These are phyloP conservation scores for Pichia pseudocactophila DNA, from an alignment of 805 yeast genomes.

Conservation along the genomic window DNA sequence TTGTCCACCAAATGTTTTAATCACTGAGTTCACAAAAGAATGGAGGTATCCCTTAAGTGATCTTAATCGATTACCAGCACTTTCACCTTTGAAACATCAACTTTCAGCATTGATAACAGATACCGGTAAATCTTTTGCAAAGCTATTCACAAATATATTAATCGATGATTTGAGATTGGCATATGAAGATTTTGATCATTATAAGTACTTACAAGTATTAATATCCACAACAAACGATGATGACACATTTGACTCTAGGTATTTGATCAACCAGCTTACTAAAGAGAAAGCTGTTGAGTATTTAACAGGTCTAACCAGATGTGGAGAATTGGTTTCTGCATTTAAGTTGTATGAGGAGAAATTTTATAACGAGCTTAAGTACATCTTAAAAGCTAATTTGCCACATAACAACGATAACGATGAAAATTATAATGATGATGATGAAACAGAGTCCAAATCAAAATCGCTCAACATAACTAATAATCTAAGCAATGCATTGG, in stretches of 20 bases:
- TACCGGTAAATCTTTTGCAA: constrained; percentile 61
- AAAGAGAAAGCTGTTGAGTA: constrained; percentile 42
- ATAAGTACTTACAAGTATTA: constrained; percentile 1
- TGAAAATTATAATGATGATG: constrained; percentile 13
- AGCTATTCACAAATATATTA: constrained; percentile 46
- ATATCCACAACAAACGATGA: constrained; percentile 33
- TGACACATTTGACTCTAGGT: constrained; percentile 47
- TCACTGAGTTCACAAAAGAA: constrained; percentile 24
- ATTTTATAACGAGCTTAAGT: constrained; percentile 62
- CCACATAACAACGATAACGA: constrained; percentile 38
- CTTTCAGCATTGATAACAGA: constrained; percentile 48
- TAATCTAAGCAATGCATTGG: constrained; percentile 21
- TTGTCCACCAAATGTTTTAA: constrained; percentile 21
- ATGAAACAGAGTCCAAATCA: constrained; percentile 1
- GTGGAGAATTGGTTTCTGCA: constrained; percentile 55
- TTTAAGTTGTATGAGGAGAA: constrained; percentile 57
- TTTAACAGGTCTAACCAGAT: constrained; percentile 48
- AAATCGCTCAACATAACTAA: constrained; percentile 19
- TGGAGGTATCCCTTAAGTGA: constrained; percentile 40
- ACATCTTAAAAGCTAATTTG: constrained; percentile 54
- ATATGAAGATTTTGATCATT: constrained; percentile 27
- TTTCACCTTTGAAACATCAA: constrained; percentile 41
- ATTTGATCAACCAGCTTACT: constrained; percentile 27
- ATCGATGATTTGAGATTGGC: constrained; percentile 55
- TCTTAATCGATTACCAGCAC: constrained; percentile 40